These are phyloP conservation scores for Achlya hypogyna DNA, from an alignment of 352 stramenopile genomes.

Conservation along the genomic window DNA sequence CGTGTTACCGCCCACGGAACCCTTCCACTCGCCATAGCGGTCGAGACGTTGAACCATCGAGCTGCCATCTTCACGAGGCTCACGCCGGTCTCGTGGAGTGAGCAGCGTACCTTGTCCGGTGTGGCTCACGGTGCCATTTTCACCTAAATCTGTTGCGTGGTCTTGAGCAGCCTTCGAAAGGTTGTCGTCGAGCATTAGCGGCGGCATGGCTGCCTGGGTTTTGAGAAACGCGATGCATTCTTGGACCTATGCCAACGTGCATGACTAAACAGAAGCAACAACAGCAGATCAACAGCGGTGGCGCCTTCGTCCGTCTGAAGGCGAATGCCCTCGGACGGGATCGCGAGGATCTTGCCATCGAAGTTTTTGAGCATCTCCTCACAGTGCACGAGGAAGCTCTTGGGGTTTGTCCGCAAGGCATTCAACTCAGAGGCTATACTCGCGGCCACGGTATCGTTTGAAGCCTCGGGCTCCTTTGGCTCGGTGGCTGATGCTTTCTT, in stretches of 20 bases:
- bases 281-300: conserved; percentile 8
- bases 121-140: conserved; percentile 19
- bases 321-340: conserved; percentile 18
- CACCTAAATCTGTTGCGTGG: conserved; percentile 15
- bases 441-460: not conserved
- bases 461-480: not conserved
- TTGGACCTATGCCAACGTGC: conserved; percentile 8
- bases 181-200: conserved; percentile 1
- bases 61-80: conserved; percentile 16
- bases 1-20: conserved; percentile 8
- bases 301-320: conserved; percentile 17
- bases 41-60: conserved; percentile 15
- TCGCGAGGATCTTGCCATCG: conserved; percentile 10
- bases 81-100: not conserved
- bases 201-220: not conserved
- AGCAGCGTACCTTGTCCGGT: conserved; percentile 5
- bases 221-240: conserved; percentile 18
- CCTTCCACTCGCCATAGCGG: conserved; percentile 19
- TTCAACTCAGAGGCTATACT: conserved; percentile 8
- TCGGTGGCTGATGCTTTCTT: not conserved
- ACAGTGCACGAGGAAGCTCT: not conserved
- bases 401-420: conserved; percentile 10
- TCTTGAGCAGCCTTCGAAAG: conserved; percentile 16
- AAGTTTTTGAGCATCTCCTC: conserved; percentile 19
- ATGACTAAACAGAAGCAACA: not conserved